Evolutionary conservation across 441 rosid species (phyloP), one percentile per base, ranked within the genome.

Genomic region (Rhodomyrtus psidioides): DNA sequence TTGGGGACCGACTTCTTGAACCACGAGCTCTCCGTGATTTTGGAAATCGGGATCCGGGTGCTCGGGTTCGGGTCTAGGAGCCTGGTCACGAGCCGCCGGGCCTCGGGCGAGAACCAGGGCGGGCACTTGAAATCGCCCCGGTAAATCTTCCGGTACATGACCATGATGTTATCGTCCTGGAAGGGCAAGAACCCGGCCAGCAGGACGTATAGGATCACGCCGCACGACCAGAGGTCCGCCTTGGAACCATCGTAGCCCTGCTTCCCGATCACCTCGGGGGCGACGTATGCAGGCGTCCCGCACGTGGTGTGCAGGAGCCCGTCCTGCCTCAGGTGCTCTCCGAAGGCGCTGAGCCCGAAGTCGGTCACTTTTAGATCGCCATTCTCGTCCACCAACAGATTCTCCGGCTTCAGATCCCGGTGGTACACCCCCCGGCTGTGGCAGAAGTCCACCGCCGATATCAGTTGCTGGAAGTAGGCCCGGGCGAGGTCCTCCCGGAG

Each of bases 221-320:
- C 99, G 76, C 98, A 96, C 23, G 99, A 95, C 99, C 97, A 95
- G 6, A 95, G 87, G 91, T 96, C 98, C 3, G 99, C 96, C 83
- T 92, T 95, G 1, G 99, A 24, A 94, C 95, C 88, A 51, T 86
- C 88, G 49, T 86, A 86, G 28, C 88, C 88, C 58, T 83, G 83
- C 79, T 83, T 86, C 1, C 85, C 88, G 28, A 86, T 83, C 42
- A 86, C 86, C 83, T 86, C 88, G 26, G 88, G 88, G 49, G 88
- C 83, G 19, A 96, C 97, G 39, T 95, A 96, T 1, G 99, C 97
- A 14, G 98, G 98, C 6, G 97, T 96, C 6, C 99, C 99, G 65
- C 98, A 96, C 19, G 98, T 93, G 0, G 98, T 96, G 84, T 95
- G 96, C 65, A 96, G 86, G 46, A 96, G 87, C 0, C 98, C 98